Evolutionary conservation across 2,329 filamentous ascomycete species (phyloP), one percentile per base, ranked within the genome.

Genomic region (Trichothecium sympodiale): DNA sequence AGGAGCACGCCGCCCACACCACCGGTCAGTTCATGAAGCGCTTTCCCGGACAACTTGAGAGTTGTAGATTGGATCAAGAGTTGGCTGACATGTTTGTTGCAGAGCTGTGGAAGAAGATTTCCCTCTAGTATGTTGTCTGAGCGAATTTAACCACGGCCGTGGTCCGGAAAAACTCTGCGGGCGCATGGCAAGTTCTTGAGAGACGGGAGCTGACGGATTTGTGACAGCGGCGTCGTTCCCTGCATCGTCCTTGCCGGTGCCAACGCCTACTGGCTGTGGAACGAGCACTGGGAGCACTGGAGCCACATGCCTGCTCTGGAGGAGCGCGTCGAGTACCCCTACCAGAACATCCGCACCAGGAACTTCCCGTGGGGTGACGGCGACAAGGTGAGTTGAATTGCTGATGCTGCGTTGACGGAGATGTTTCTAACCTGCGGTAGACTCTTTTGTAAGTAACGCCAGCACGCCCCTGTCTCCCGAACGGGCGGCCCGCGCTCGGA

Each of bases 271-370:
- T 78, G 80, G 56, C 78, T 94, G 44, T 98, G 87, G 86, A 79
- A 76, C 53, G 85, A 93, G 69, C 91, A 98, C 67, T 96, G 89
- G 89, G 84, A 93, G 66, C 91, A 98, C 74, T 86, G 82, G 77
- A 66, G 62, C 36, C 89, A 96, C 67, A 66, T 84, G 62, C 77
- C 83, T 41, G 83, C 91, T 47, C 71, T 89, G 49, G 86, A 94
- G 71, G 91, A 98, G 69, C 82, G 84, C 56, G 66, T 74, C 53
- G 85, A 96, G 71, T 98, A 96, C 67, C 69, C 87, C 41, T 98
- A 94, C 78, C 85, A 94, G 77, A 98, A 98, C 74, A 83, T 98
- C 62, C 83, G 91, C 60, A 75, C 77, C 61, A 95, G 91, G 80
- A 95, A 94, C 77, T 98, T 66, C 73, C 79, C 77, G 55, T 98